Evolutionary conservation across 2,329 filamentous ascomycete species (phyloP), one percentile per base, ranked within the genome.

Genomic region (Fusarium floridanum): DNA sequence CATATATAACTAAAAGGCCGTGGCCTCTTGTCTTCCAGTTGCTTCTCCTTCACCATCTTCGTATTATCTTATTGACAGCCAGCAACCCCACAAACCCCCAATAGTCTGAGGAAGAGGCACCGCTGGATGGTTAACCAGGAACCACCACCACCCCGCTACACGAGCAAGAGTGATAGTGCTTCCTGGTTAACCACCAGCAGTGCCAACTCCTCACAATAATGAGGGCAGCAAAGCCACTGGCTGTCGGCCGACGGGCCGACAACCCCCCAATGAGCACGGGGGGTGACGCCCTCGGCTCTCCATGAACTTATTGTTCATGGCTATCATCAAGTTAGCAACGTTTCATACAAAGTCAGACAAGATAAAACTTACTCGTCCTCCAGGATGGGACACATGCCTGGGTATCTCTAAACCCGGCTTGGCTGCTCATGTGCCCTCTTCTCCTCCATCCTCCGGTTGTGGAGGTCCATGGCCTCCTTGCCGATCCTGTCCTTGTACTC

Each of bases 401-500:
- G 53, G 29, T 11, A 37, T 57, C 48, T 53, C 48, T 53, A 53
- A 32, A 20, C 48, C 48, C 48, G 48, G 10, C 27, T 53, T 53
- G 48, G 27, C 48, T 53, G 48, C 48, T 53, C 48, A 53, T 53
- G 48, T 29, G 48, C 14, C 53, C 20, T 60, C 43, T 32, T 29
- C n/a, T 32, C 61, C 37, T 16, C 37, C 14, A 24, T 59, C 27
- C 34, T 76, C 67, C 6, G 63, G 10, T 78, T 24, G 20, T 83
- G 80, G 37, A 69, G 75, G 27, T 67, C 64, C 69, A 82, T 75
- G 2, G 84, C 84, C 34, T 75, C 76, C 4, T 80, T 68, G 5
- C 82, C 83, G 10, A 89, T 82, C 12, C 76, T 74, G 11, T 81
- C 68, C 81, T 86, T 85, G 48, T 85, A 78, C 1, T 75, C 65